Evolutionary conservation across 805 yeast species (phyloP), one percentile per base, ranked within the genome.

Genomic region (Zygosaccharomyces lentus): DNA sequence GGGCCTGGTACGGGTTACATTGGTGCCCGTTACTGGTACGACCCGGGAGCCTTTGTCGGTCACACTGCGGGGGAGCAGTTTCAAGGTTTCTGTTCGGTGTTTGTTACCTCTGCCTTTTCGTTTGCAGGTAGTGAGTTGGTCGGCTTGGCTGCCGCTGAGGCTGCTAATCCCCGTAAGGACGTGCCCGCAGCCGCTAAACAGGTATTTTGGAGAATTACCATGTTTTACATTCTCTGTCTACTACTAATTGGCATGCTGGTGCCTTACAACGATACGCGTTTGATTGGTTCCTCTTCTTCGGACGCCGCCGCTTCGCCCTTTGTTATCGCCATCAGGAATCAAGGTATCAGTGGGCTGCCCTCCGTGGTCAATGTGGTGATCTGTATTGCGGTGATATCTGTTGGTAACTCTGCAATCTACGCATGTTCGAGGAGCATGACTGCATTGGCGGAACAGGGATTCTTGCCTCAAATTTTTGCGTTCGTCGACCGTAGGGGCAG

Each of bases 221-320:
- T 75, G 13, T 75, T 75, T 54, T 77, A 75, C 57, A 56, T 76
- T 37, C 61, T 72, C 25, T 67, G 75, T n/a, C 58, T 75, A 43
- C 61, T 71, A 7, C 49, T 77, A 43, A 62, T 76, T 37, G 76
- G 80, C 4, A 55, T 74, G 15, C 59, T 77, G 47, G 81, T 77
- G 39, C 75, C 79, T 31, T 70, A 69, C 44, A 64, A 58, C 36
- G 74, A 74, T 46, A 51, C 61, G 8, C 64, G 77, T 49, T 65
- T 73, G 50, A 65, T 75, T 45, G 76, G 77, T 47, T 69, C 76
- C 25, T 62, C 74, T 38, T 74, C 71, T 39, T 78, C 74, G 43
- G 79, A 77, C 52, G 84, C 83, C 36, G 66, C 81, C 12, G 85
- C 88, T 9, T 84, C 90, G 12, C 91, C 93, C 12, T 84, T 84